Evolutionary conservation across 192 early-diverging fungal genomes (phyloP).

Genomic region (Entrophospora sp.): DNA sequence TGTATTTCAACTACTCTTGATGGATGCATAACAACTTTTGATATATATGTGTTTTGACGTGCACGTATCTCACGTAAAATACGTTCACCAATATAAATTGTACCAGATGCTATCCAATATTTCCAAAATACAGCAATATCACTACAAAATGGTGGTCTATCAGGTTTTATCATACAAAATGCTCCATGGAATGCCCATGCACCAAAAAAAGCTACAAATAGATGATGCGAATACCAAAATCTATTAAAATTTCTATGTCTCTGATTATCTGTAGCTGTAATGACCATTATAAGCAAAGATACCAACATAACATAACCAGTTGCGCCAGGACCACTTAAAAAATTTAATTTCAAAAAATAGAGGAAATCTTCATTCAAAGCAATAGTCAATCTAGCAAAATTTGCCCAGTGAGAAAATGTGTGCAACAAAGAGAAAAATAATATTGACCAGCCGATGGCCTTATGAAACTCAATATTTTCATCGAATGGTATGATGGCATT

Average conservation of each 20-base stretch:
- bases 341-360: slow-evolving; percentile 29
- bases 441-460: slow-evolving; percentile 57
- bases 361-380: slow-evolving; percentile 10
- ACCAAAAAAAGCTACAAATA: slow-evolving; percentile 58
- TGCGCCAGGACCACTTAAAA: slow-evolving; percentile 39
- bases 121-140: slow-evolving; percentile 46
- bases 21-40: slow-evolving; percentile 68
- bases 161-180: slow-evolving; percentile 41
- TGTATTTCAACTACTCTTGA: slow-evolving; percentile 62
- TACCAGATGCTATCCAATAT: slow-evolving; percentile 45
- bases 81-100: slow-evolving; percentile 57
- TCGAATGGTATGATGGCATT: slow-evolving; percentile 57
- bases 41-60: slow-evolving; percentile 46
- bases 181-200: slow-evolving; percentile 61
- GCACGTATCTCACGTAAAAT: slow-evolving; percentile 51
- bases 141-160: slow-evolving; percentile 33
- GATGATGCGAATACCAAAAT: slow-evolving; percentile 75
- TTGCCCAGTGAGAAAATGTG: slow-evolving; percentile 47
- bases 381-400: slow-evolving; percentile 33
- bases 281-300: slow-evolving; percentile 49
- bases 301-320: slow-evolving; percentile 69
- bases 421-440: slow-evolving; percentile 55
- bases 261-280: slow-evolving; percentile 45
- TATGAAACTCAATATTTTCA: slow-evolving; percentile 67
- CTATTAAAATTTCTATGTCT: slow-evolving; percentile 58